Percentiles rank a stretch among this genome's conserved stretches.
These are phyloP conservation scores for Globisporangium ultimum DNA, from an alignment of 352 stramenopile genomes.

Conservation along the genomic window DNA sequence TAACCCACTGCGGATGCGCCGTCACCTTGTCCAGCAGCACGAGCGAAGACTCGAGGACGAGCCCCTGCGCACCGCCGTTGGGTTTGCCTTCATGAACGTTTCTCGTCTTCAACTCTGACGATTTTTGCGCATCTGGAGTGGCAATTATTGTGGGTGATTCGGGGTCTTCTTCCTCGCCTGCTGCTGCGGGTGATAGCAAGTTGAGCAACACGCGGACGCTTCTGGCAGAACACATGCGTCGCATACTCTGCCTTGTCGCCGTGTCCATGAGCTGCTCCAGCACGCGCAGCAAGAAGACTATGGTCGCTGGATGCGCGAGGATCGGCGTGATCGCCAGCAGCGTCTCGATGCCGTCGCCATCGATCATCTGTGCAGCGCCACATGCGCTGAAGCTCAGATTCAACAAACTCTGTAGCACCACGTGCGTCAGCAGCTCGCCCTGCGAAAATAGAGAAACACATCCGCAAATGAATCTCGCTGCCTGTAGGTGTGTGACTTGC, in stretches of 20 bases:
- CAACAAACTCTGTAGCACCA: slow-evolving; percentile 11
- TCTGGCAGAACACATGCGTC: not conserved
- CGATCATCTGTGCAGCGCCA: slow-evolving; percentile 7
- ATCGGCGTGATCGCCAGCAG: slow-evolving; percentile 14
- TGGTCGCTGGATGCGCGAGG: slow-evolving; percentile 5
- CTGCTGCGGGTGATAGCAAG: not conserved
- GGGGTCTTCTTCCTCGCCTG: not conserved
- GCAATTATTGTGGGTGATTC: not conserved
- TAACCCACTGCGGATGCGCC: not conserved
- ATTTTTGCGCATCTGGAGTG: too few relatives aligned
- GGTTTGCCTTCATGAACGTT: slow-evolving; percentile 1
- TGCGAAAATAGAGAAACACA: slow-evolving; percentile 4
- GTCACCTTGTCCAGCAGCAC: slow-evolving; percentile 12
- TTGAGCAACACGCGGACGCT: slow-evolving; percentile 4
- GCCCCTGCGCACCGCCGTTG: not conserved
- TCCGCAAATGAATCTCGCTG: not conserved
- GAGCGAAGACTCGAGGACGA: slow-evolving; percentile 5
- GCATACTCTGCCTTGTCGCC: not conserved
- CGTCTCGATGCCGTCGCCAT: slow-evolving; percentile 4
- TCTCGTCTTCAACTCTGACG: not conserved
- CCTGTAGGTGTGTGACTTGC: not conserved
- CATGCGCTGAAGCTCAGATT: slow-evolving; percentile 16
- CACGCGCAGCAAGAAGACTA: slow-evolving; percentile 16
- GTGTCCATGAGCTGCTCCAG: slow-evolving; percentile 11
- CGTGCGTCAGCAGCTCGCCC: slow-evolving; percentile 18